Base-by-base conservation (phyloP, 768 basidiomycete genomes). In the Kwoniella bestiolae region DNA sequence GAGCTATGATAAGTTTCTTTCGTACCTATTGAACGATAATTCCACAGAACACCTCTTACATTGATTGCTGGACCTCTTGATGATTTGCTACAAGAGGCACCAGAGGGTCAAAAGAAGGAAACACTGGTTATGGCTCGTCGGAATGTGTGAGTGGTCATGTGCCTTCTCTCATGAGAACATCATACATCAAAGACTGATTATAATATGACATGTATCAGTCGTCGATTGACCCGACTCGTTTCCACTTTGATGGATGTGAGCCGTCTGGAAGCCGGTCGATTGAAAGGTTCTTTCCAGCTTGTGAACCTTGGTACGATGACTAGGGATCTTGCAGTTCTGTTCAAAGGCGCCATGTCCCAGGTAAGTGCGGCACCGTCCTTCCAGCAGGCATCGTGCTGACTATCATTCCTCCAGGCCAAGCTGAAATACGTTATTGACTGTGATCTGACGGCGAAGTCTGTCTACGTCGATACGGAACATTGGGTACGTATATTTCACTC, bases 211-310 rank as follows among this genome's bases (percentile, higher is more conserved):
- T 41, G 12, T 11, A 11, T 41, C 35, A 65, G 61, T 16, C 63
- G 63, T 4, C 63, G 63, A 28, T 49, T 75, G 23, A 72, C 73
- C 0, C 73, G 82, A 23, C 73, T 83, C 5, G 82, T 83, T 2
- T 80, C 82, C 35, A 82, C 82, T 8, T 56, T 83, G 23, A 82
- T 83, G 81, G 82, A 83, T 61, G 82, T 83, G 51, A 76, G 67
- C 35, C 75, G 78, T 26, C 70, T 82, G 12, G 81, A 80, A 56
- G 79, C 75, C 4, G 79, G 79, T 12, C 67, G 77, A 50, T 38
- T 80, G 51, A 67, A 66, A 44, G 81, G 81, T 1, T 67, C 76
- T 5, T 83, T 81, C 67, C 68, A 66, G 23, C 75, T 73, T 7
- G 76, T 79, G 38, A 71, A 77, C 23, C 69, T 83, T 9, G 79